phyloP scores from a whole-genome alignment of 768 basidiomycete species.

The Kwoniella bestiolae region DNA sequence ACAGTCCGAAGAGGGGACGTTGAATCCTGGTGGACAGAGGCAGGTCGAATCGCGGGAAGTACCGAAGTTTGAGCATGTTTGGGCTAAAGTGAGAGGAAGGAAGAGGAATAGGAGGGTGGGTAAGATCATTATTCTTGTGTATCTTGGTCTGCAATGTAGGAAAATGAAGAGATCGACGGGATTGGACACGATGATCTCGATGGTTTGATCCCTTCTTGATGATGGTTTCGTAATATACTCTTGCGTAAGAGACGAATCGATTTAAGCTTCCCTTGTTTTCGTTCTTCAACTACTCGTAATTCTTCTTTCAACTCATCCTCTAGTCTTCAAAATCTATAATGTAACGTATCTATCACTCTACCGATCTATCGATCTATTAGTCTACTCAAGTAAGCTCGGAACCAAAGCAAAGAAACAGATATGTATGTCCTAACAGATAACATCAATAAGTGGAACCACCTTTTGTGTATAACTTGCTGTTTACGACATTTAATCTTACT shows the following conservation, averaged over 20 bases:
- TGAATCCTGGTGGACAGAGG: conserved; percentile 77
- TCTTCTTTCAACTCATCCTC: background rate
- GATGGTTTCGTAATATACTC: too few species aligned
- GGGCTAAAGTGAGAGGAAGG: conserved; percentile 12
- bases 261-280: background rate
- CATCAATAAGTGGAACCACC: background rate
- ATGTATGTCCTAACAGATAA: background rate
- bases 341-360: background rate
- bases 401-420: background rate
- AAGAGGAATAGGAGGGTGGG: background rate
- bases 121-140: too few species aligned
- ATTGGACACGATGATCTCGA: too few species aligned
- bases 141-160: too few species aligned
- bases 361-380: background rate
- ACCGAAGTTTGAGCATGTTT: conserved; percentile 74
- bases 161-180: background rate
- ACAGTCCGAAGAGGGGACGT: conserved; percentile 36
- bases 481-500: background rate
- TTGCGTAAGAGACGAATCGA: too few species aligned
- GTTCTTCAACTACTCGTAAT: background rate
- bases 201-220: too few species aligned
- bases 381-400: too few species aligned
- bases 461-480: background rate
- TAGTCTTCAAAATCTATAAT: too few species aligned
- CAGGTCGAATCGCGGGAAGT: conserved; percentile 65